These are phyloP conservation scores for Fusarium devonianum DNA, from an alignment of 2,329 filamentous ascomycete genomes.

Conservation along the genomic window DNA sequence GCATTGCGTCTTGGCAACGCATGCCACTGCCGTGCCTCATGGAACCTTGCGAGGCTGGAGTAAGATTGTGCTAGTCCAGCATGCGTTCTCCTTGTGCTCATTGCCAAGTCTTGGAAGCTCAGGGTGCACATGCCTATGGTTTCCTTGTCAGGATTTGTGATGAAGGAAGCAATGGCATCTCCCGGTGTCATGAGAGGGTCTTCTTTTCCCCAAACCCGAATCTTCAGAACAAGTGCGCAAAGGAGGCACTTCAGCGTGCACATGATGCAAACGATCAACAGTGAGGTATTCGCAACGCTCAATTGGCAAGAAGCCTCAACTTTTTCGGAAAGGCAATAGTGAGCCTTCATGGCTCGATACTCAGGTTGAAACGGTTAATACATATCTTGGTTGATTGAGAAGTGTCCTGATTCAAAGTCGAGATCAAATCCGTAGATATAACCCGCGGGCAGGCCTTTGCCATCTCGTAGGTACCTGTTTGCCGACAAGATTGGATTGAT, in stretches of 20 bases:
- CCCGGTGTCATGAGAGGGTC: constrained; percentile 26
- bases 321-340: constrained; percentile 20
- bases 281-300: constrained; percentile 23
- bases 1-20: not conserved
- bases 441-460: no score
- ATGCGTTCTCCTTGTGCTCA: not conserved
- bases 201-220: constrained; percentile 18
- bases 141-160: constrained; percentile 16
- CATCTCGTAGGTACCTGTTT: no score
- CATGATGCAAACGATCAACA: constrained; percentile 23
- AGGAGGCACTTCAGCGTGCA: constrained; percentile 21
- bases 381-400: no score
- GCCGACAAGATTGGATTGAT: constrained; percentile 12
- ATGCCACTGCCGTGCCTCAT: constrained; percentile 19
- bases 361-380: not conserved
- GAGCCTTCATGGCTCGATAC: constrained; percentile 12
- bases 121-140: constrained; percentile 26
- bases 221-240: constrained; percentile 10
- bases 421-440: no score
- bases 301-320: constrained; percentile 16
- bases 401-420: no score
- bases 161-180: constrained; percentile 31
- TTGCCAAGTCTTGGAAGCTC: constrained; percentile 11
- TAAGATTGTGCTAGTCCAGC: not conserved
- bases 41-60: constrained; percentile 5